These are phyloP conservation scores for Melastoma candidum DNA, from an alignment of 441 rosid species.

Conservation along the genomic window DNA sequence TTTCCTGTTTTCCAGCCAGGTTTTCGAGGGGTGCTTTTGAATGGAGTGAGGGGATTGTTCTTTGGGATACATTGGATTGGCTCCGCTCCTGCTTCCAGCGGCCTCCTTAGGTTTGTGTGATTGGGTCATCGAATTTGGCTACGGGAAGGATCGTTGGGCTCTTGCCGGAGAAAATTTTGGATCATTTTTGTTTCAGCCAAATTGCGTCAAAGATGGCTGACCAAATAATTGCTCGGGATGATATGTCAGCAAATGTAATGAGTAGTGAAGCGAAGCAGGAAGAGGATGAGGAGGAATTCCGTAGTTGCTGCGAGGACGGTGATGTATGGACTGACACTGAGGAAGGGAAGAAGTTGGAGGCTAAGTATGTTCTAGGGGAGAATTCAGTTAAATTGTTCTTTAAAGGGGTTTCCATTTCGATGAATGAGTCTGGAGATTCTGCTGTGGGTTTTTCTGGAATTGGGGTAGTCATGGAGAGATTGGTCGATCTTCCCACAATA, in stretches of 20 bases:
- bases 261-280: slow-evolving; percentile 32
- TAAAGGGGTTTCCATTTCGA: slow-evolving; percentile 67
- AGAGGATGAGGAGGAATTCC: slow-evolving; percentile 82
- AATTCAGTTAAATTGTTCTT: slow-evolving; percentile 77
- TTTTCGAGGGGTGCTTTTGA: too few relatives aligned
- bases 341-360: slow-evolving; percentile 31
- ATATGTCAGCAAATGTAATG: slow-evolving; percentile 20
- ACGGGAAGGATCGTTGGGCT: too few relatives aligned
- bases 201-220: slow-evolving; percentile 35
- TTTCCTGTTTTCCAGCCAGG: too few relatives aligned
- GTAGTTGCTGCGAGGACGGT: slow-evolving; percentile 89
- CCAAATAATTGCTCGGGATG: slow-evolving; percentile 24
- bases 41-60: too few relatives aligned
- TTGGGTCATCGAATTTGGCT: too few relatives aligned
- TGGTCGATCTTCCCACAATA: slow-evolving; percentile 32
- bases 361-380: slow-evolving; percentile 25
- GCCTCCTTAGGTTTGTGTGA: too few relatives aligned
- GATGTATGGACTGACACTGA: slow-evolving; percentile 78
- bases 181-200: too few relatives aligned
- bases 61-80: too few relatives aligned
- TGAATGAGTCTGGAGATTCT: slow-evolving; percentile 44
- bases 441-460: slow-evolving; percentile 66
- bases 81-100: too few relatives aligned
- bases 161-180: too few relatives aligned
- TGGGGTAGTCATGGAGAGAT: slow-evolving; percentile 78